Base-by-base conservation (phyloP, 106 monocot species). In the Dendrobium chrysotoxum region DNA sequence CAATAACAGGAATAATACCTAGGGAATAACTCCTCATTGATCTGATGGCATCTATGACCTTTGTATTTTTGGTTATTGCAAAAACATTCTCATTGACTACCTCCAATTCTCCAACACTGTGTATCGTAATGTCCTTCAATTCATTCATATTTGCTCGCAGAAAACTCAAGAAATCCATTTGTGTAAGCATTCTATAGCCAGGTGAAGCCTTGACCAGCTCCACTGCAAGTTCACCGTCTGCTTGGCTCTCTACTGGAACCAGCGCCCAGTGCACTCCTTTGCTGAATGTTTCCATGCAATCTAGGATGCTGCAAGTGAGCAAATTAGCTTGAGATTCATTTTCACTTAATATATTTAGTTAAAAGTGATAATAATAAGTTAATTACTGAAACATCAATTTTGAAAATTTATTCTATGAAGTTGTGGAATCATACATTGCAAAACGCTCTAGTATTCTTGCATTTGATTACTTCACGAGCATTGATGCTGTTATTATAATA, bases 241-340 rank as follows among this genome's bases (percentile, higher is more conserved):
- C 28, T 4, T 82, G 84, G 82, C 88, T 92, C 79, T 92, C 94
- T 35, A 94, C 5, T 0, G 94, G 94, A 82, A 94, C 86, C 65
- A 94, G 53, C 18, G 92, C 91, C 23, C 94, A 86, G 79, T 94
- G 94, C n/a, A 92, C 92, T 11, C 94, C 94, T 80, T 94, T 94
- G 90, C 94, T 92, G 53, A 94, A 92, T 44, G 89, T 53, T 81
- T 94, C 92, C 92, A 94, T 92, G 72, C 94, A 94, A 81, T 94
- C 94, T 72, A 94, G 55, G 5, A 94, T 46, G 83, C 94, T 94
- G 87, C 39, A 81, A 76, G 15, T 12, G 25, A 31, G n/a, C 8
- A 50, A 2, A 1, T 5, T 45, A 39, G 64, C n/a, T 58, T 58
- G 21, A 58, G 58, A 11, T 53, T 4, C 53, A 53, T 53, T 15